A percentile compares a stretch with the other conserved stretches of the same genome.
Conservation (phyloP, 495 filamentous ascomycete species). For the Choiromyces venosus region DNA sequence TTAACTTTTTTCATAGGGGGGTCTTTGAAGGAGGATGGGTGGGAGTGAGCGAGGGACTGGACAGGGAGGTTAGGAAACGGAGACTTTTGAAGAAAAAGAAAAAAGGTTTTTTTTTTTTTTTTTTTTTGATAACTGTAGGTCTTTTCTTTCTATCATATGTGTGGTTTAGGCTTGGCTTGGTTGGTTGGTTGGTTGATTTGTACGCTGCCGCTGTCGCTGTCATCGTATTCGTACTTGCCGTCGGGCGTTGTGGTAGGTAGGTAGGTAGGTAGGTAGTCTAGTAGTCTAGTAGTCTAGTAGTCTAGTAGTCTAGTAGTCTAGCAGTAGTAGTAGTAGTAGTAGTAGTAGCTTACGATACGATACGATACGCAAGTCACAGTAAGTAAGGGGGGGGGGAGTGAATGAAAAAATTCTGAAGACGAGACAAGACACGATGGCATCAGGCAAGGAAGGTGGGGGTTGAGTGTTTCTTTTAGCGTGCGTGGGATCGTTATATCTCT, state of each 20-base stretch:
- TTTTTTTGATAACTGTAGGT: background rate
- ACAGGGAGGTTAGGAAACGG: background rate
- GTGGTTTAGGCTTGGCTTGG: conserved; percentile 2
- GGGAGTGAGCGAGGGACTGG: background rate
- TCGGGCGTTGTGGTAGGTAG: too few relatives aligned
- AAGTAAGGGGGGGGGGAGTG: too few relatives aligned
- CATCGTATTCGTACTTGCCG: background rate
- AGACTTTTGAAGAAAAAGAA: conserved; percentile 8
- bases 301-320: too few relatives aligned
- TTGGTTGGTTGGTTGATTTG: background rate
- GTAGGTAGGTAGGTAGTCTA: too few relatives aligned
- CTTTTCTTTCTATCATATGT: background rate
- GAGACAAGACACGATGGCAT: background rate
- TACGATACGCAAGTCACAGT: too few relatives aligned
- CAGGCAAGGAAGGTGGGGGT: background rate
- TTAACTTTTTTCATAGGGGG: background rate
- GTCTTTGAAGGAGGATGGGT: conserved; percentile 6
- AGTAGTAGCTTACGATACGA: background rate
- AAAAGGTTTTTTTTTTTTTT: background rate
- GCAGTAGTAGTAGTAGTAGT: too few relatives aligned
- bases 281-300: too few relatives aligned
- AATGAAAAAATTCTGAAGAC: background rate
- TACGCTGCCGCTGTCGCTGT: background rate
- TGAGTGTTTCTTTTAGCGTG: background rate
- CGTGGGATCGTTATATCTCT: background rate